These are phyloP conservation scores for Quercus berberidifolia DNA, from an alignment of 306 rosid genomes.

Conservation along the genomic window DNA sequence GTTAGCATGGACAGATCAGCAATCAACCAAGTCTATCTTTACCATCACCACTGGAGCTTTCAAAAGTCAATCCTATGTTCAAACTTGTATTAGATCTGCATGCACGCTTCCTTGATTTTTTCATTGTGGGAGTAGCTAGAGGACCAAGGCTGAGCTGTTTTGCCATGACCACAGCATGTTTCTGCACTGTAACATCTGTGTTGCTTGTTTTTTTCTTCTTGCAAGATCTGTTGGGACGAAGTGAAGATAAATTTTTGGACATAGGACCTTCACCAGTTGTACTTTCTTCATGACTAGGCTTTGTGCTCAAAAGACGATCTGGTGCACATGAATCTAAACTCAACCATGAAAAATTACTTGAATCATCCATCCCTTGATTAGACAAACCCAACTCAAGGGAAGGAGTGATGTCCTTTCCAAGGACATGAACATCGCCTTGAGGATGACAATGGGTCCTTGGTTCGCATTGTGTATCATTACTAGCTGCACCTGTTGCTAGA, in stretches of 20 bases:
- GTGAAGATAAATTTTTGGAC: slow-evolving; percentile 24
- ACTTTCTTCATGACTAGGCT: slow-evolving; percentile 15
- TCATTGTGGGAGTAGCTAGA: slow-evolving; percentile 25
- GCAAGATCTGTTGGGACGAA: slow-evolving; percentile 28
- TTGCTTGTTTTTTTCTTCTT: slow-evolving; percentile 29
- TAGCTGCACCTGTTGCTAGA: slow-evolving; percentile 16
- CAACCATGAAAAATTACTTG: slow-evolving; percentile 56
- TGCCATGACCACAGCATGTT: slow-evolving; percentile 23
- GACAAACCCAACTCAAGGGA: slow-evolving; percentile 38
- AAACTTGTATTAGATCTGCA: slow-evolving; percentile 35
- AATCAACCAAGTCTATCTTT: slow-evolving; percentile 21
- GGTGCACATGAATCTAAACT: slow-evolving; percentile 61
- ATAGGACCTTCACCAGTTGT: slow-evolving; percentile 17
- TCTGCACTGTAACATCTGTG: slow-evolving; percentile 25
- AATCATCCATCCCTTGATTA: slow-evolving; percentile 45
- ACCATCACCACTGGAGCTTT: slow-evolving; percentile 42
- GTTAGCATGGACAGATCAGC: slow-evolving; percentile 23
- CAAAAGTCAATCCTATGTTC: slow-evolving; percentile 38
- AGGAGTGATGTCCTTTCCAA: slow-evolving; percentile 18
- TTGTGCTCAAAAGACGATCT: slow-evolving; percentile 24
- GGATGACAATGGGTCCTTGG: slow-evolving; percentile 25
- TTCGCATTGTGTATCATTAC: slow-evolving; percentile 24
- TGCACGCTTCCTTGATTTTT: slow-evolving; percentile 48
- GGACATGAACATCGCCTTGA: slow-evolving; percentile 31
- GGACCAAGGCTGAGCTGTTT: slow-evolving; percentile 44